Evolutionary conservation across 2,329 filamentous ascomycete species (phyloP), one percentile per base, ranked within the genome.

Genomic region (Claviceps purpurea): DNA sequence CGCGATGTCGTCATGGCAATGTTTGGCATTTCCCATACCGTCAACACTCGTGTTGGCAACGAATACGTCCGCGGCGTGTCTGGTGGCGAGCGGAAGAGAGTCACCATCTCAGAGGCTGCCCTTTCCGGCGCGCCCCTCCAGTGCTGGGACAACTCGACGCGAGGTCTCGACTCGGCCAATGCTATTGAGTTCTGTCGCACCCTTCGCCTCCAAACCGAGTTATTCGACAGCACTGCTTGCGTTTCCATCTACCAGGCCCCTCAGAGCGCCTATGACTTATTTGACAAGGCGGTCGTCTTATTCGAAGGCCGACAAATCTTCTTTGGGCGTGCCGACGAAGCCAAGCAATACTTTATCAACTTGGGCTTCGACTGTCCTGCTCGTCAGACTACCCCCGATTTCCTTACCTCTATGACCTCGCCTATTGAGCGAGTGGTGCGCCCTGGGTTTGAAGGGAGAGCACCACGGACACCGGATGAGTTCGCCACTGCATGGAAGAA

Each of bases 171-270:
- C 67, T 84, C 78, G 37, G 84, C 84, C 67, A 88, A 87, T 65
- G 84, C 85, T 50, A 76, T 88, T 54, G 84, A 87, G 65, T 88
- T 88, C 64, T 82, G 78, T 67, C 84, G 79, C 68, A 87, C 82
- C 1, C 71, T 89, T 8, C 78, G 82, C 40, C 71, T 84, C 49
- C 77, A 82, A 62, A 81, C 82, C 1, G 82, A 87, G 60, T 74
- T 87, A 37, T 83, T 81, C 55, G 75, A 75, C 55, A 79, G 70
- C 62, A 84, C 83, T 2, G 80, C 82, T 26, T 76, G 76, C 55
- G 84, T 88, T 38, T 84, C 84, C 56, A 87, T 88, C 65, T 89
- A 88, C 67, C 84, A 88, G 65, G 78, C 84, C 3, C 77, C 78
- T 0, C 78, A 82, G 63, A 72, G 68, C 49, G 77, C 77, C 52